Base-by-base conservation (phyloP, 768 basidiomycete species). In the Hemileccinum impolitum region DNA sequence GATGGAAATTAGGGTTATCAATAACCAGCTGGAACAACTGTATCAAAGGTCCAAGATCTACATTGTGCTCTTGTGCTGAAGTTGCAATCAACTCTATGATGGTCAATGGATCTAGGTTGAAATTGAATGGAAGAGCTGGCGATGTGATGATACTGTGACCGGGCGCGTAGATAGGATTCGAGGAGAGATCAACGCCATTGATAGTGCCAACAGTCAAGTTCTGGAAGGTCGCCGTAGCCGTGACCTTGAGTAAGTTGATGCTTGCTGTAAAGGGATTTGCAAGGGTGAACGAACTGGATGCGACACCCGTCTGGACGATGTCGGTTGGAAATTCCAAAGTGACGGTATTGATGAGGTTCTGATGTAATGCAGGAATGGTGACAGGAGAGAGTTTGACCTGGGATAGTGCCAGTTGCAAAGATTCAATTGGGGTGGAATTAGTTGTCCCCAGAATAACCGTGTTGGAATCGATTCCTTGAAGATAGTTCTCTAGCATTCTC, bases 241-340 rank as follows among this genome's bases (percentile, higher is more conserved):
- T 67, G 15, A 88, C 65, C 39, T 70, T 62, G n/a, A 84, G 60
- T 14, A 89, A 64, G 60, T 81, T 84, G 62, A 89, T 79, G 59
- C 78, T 79, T 15, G 86, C 84, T 0, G 84, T 86, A 67, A 89
- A 89, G 0, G 85, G 85, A 57, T 89, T 85, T 17, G 72, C 68
- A 25, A 89, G 70, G 1, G 67, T 72, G 59, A 87, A 85, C 1
- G 77, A 67, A 5, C 78, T 70, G n/a, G 73, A 72, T 2, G 84
- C 83, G 17, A 83, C 62, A 12, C 81, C 82, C 1, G 80, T 86
- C 53, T 74, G 66, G 15, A 75, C 79, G 39, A 88, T 82, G 56
- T 87, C 67, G 11, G 69, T 66, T 2, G 85, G 84, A 70, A 89
- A 84, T 18, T 73, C 69, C 28, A 89, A 69, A 1, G 76, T 73